phyloP scores from a whole-genome alignment of 192 early-diverging fungal species.

The Coemansia erecta region DNA sequence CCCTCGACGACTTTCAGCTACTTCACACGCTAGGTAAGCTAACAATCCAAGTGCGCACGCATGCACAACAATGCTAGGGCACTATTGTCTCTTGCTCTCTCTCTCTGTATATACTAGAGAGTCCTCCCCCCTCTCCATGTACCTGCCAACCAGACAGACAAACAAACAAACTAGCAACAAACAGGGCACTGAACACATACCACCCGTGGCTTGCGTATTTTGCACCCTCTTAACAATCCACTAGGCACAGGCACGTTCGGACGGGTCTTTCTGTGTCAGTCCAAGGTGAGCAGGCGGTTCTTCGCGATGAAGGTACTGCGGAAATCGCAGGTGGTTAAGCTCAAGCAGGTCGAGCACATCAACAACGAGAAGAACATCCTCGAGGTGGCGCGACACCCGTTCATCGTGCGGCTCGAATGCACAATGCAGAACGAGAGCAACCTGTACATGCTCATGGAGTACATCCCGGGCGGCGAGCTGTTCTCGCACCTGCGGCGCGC shows the following conservation, averaged over 20 bases:
- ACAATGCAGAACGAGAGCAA: conserved; percentile 95
- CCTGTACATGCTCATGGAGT: conserved; percentile 95
- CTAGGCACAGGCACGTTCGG: conserved; percentile 97
- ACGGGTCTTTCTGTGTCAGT: conserved; percentile 86
- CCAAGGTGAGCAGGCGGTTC: conserved; percentile 62
- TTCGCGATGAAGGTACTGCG: conserved; percentile 88
- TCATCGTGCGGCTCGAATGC: conserved; percentile 82
- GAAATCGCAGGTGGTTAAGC: conserved; percentile 75
- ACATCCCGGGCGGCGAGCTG: conserved; percentile 93
- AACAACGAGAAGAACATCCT: conserved; percentile 81
- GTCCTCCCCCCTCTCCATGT: no score
- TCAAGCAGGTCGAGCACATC: conserved; percentile 86
- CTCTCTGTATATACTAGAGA: no score
- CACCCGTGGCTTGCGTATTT: conserved; percentile 5
- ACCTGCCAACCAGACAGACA: no score
- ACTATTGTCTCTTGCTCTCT: conserved; percentile 2
- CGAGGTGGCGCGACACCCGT: conserved; percentile 70
- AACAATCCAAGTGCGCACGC: background rate
- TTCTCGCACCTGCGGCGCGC: conserved; percentile 93
- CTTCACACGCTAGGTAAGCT: conserved; percentile 52
- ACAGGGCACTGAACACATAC: no score
- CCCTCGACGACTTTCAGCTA: conserved; percentile 48
- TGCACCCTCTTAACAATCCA: background rate
- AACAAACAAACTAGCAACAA: no score
- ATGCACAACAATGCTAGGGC: no score